Conservation (phyloP, 2,329 filamentous ascomycete genomes). For the Plectosphaerella cucumerina region DNA sequence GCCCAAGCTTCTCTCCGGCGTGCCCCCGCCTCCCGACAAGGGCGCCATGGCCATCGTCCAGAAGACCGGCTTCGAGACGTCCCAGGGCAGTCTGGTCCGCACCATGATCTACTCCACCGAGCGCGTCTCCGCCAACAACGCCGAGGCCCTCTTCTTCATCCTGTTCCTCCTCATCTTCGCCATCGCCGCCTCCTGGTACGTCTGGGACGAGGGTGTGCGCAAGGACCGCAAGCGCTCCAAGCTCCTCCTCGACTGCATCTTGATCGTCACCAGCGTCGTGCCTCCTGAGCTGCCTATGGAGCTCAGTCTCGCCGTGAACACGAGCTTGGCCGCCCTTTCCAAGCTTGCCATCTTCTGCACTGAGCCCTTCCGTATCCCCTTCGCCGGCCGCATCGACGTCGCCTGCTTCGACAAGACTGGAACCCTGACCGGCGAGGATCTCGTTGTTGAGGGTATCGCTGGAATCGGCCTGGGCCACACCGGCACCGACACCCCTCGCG, state of each 20-base stretch:
- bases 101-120: constrained; percentile 99
- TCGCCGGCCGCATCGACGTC: constrained; percentile 89
- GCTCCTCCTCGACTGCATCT: constrained; percentile 90
- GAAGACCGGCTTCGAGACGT: constrained; percentile 98
- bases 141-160: constrained; percentile 94
- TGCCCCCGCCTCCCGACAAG: constrained; percentile 83
- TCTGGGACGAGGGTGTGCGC: constrained; percentile 93
- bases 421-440: constrained; percentile 90
- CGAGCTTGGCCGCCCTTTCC: constrained; percentile 87
- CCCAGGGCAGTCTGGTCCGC: constrained; percentile 92
- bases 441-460: constrained; percentile 95
- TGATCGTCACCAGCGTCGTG: constrained; percentile 96
- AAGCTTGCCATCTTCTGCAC: constrained; percentile 98
- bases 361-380: constrained; percentile 97
- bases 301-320: constrained; percentile 94
- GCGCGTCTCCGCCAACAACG: constrained; percentile 96
- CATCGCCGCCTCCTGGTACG: constrained; percentile 96
- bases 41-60: constrained; percentile 91
- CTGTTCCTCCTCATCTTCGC: constrained; percentile 95
- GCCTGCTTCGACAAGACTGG: constrained; percentile 99
- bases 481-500: constrained; percentile 60
- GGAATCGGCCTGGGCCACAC: constrained; percentile 72
- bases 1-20: constrained; percentile 67
- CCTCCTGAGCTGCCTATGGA: constrained; percentile 99
- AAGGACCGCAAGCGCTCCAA: constrained; percentile 97